Base-by-base conservation (phyloP, 2,329 filamentous ascomycete genomes). In the Aspergillus eucalypticola region DNA sequence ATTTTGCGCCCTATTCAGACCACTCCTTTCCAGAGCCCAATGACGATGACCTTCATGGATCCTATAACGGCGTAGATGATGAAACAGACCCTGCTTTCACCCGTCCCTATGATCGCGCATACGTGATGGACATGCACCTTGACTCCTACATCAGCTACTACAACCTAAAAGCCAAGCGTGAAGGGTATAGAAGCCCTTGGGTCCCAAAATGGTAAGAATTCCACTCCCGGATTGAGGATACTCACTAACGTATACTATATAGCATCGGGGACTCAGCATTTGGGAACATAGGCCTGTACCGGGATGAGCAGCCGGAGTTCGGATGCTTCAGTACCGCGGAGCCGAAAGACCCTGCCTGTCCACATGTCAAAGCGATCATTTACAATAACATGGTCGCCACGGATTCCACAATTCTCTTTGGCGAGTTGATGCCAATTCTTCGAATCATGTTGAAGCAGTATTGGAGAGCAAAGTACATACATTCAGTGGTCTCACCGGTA, bases 321-420 rank as follows among this genome's bases (percentile, higher is more conserved):
- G 56, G 61, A 15, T 60, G 52, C 53, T 61, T 19, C 15, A 29
- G 52, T 27, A 62, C 62, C 7, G 50, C 59, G 29, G 56, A 65
- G n/a, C n/a, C 56, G 17, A 52, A 58, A 3, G 54, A 25, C 8
- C 19, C 42, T 42, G 29, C 51, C 15, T 60, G 38, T 46, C 61
- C 63, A 25, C 63, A 66, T 50, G 41, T 59, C 17, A 65, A 64
- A 29, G 59, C 56, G 5, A 17, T 64, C 44, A 62, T 66, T 32
- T 62, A 65, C 54, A 65, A 65, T 39, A 58, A 65, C 29, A 11
- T 66, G 38, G 51, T 53, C 19, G 56, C 54, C 6, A 61, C 32
- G 2, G 63, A 66, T 35, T 29, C 25, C 25, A 53, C 27, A 59
- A 51, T 66, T 23, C 63, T 66, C 48, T 51, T 17, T 11, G 63